Evolutionary conservation across 441 rosid genomes (phyloP).

Genomic region (Erodium texanum): DNA sequence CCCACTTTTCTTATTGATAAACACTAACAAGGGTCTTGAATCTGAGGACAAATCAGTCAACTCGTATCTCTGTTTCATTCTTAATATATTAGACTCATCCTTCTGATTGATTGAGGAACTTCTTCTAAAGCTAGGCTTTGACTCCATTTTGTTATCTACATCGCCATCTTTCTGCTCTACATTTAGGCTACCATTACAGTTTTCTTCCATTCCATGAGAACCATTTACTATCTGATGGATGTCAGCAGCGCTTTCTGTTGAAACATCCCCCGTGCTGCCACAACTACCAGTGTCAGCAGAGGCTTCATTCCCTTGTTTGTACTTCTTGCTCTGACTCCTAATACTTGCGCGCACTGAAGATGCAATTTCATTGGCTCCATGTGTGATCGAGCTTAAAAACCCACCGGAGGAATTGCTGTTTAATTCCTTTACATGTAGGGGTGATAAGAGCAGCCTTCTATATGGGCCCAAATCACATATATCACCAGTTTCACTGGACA

Average conservation of each 20-base stretch:
- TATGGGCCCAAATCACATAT: constrained; percentile 77
- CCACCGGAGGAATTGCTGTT: constrained; percentile 48
- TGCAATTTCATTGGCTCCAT: constrained; percentile 93
- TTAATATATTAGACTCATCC: constrained; percentile 56
- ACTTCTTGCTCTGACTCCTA: constrained; percentile 77
- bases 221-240: constrained; percentile 36
- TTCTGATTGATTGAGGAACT: constrained; percentile 58
- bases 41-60: constrained; percentile 80
- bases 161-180: constrained; percentile 29
- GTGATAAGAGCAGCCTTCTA: constrained; percentile 76
- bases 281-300: constrained; percentile 45
- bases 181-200: constrained; percentile 34
- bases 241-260: constrained; percentile 55
- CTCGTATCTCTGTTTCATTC: constrained; percentile 70
- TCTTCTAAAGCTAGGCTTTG: constrained; percentile 47
- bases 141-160: constrained; percentile 39
- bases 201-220: constrained; percentile 38
- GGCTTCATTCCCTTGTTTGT: constrained; percentile 53
- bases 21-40: constrained; percentile 82
- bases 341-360: constrained; percentile 88
- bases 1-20: constrained; percentile 92
- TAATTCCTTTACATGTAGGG: constrained; percentile 71
- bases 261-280: constrained; percentile 44
- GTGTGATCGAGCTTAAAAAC: constrained; percentile 81
- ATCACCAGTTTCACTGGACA: constrained; percentile 73